Base-by-base conservation (phyloP, 257 asterid genomes). In the Oldenlandia corymbosa region DNA sequence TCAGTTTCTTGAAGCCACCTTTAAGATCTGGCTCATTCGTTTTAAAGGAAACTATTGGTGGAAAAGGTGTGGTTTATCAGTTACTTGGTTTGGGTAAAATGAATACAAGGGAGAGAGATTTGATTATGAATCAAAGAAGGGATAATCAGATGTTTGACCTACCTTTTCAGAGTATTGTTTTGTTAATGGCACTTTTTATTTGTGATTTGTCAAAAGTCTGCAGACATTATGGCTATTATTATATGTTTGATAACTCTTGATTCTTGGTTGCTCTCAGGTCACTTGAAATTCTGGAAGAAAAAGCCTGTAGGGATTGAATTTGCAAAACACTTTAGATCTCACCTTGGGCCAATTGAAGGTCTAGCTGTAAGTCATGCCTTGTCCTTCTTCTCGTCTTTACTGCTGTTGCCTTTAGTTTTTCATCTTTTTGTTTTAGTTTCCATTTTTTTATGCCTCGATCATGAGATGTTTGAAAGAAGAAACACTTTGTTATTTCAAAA, bases 331-430 rank as follows among this genome's bases (percentile, higher is more conserved):
- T 93, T 87, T 73, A 84, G 97, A 75, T 93, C 99, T 51, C 99
- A 93, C 77, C 97, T 93, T 68, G 99, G 97, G 72, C 92, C 97
- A 68, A 85, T 93, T 71, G 97, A 90, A 80, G 99, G 97, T 58
- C 84, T 93, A 60, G 91, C 99, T 18, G 99, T 92, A 71, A 87
- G 95, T 81, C 70, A 61, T 57, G 57, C 32, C 17, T 48, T 48
- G 68, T 47, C 28, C 46, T 36, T 53, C 37, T 27, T 7, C 20
- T 10, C 42, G 45, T 32, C 62, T n/a, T 68, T 54, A 28, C 17
- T 34, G 8, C 12, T 16, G 16, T 60, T 5, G 49, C 27, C 26
- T 18, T 54, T 57, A 20, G 49, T 14, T 6, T n/a, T 32, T 43
- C 58, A 27, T 12, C 11, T 8, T 41, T 18, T 16, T 13, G 8